Base-by-base conservation (phyloP, 75 land plant species). In the Selaginella moellendorffii region DNA sequence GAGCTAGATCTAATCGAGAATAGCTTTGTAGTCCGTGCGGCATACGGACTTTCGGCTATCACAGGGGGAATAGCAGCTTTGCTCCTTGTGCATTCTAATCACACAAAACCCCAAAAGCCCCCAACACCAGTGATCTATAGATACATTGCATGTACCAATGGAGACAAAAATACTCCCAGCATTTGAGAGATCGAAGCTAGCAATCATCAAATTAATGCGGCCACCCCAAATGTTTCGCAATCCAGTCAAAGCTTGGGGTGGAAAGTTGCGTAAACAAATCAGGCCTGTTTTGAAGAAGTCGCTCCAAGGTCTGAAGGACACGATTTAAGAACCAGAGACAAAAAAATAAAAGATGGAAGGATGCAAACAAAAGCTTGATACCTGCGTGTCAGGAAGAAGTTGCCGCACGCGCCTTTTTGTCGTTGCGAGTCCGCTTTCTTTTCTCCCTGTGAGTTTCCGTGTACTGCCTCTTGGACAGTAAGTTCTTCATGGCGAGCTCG, bases 381-480 rank as follows among this genome's bases (percentile, higher is more conserved):
- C n/a, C n/a, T n/a, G n/a, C n/a, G n/a, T n/a, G n/a, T n/a, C n/a
- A n/a, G n/a, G n/a, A n/a, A n/a, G n/a, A n/a, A n/a, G n/a, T n/a
- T n/a, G n/a, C n/a, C n/a, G n/a, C n/a, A n/a, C n/a, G n/a, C n/a
- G n/a, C n/a, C 69, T 83, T 85, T 59, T 63, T 85, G 58, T 89
- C 96, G 67, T 89, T 89, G 52, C 96, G 82, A 54, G 72, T 65
- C 42, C 79, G 69, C 72, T 89, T 89, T 64, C 96, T 75, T 27
- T 73, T 62, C 52, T 89, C 96, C 46, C 89, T 74, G 54, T 80
- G 87, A 62, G 81, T 86, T 0, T 58, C 65, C 2, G 89, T 66
- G 31, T 89, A 89, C 58, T 89, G 79, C 29, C 84, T 78, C 58
- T 89, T 89, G 0, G 71, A 74, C 20, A 85, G 62, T 53, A 83